These are phyloP conservation scores for Globisporangium megalacanthum DNA, from an alignment of 352 stramenopile genomes.

Conservation along the genomic window DNA sequence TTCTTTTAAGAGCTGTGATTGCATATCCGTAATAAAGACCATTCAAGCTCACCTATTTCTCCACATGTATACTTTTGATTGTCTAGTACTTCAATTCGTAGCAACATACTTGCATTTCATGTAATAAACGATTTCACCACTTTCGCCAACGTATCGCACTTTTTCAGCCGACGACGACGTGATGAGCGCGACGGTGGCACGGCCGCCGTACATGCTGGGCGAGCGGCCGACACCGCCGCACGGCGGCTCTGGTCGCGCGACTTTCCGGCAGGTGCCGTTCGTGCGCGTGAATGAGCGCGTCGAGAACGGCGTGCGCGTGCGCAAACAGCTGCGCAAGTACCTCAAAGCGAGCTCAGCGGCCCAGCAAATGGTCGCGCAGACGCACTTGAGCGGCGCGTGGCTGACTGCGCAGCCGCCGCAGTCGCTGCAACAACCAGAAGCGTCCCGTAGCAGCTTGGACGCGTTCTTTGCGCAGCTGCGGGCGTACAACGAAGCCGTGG, in stretches of 20 bases:
- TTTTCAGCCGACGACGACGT: not conserved
- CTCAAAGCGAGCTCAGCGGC: slow-evolving; percentile 67
- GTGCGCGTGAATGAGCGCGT: slow-evolving; percentile 73
- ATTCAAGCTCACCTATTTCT: no score
- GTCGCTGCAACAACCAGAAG: slow-evolving; percentile 21
- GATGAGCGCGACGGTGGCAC: slow-evolving; percentile 4
- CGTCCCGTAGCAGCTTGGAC: slow-evolving; percentile 74
- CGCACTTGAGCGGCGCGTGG: slow-evolving; percentile 74
- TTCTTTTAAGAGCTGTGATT: not conserved
- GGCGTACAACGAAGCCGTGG: slow-evolving; percentile 73
- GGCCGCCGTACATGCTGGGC: slow-evolving; percentile 77
- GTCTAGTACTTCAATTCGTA: not conserved
- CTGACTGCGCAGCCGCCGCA: slow-evolving; percentile 70
- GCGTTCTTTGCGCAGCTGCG: slow-evolving; percentile 75
- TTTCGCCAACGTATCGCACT: not conserved
- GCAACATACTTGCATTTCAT: not conserved
- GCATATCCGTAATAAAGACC: not conserved
- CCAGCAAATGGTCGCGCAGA: slow-evolving; percentile 77
- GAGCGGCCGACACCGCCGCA: slow-evolving; percentile 57
- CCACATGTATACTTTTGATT: no score
- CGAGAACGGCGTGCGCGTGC: slow-evolving; percentile 74
- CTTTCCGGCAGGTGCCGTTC: slow-evolving; percentile 80
- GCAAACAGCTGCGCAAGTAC: slow-evolving; percentile 83
- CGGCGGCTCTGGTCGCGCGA: slow-evolving; percentile 40
- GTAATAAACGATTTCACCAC: not conserved